Base-by-base conservation (phyloP, 257 asterid genomes). In the Coffea canephora region DNA sequence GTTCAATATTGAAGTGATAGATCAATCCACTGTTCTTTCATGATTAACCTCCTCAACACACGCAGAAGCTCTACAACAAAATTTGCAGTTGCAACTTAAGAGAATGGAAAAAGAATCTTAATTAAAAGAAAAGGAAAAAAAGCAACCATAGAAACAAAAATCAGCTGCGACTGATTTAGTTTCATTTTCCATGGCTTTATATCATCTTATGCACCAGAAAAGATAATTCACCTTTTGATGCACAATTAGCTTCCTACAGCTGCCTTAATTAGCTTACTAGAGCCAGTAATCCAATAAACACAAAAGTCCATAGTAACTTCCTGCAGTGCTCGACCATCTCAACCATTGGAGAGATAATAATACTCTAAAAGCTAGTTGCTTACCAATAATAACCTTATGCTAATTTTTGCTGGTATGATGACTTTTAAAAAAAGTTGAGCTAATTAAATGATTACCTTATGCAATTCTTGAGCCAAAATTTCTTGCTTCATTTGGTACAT, bases 1-100 rank as follows among this genome's bases (percentile, higher is more conserved):
- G 97, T 92, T 86, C 85, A 89, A 84, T 85, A 89, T 82, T 91
- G 97, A 79, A 95, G 96, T 75, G 89, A 87, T 79, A 90, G 87
- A 83, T 95, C 96, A 64, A 91, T 89, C 92, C 90, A 90, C 79
- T 90, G 93, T 79, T 93, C 98, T 88, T 95, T 95, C 95, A 94
- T 88, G 79, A 89, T 91, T 88, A 95, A 85, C 90, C 99, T 91
- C 94, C 96, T 91, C 85, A 91, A 80, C 80, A 93, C 91, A 80
- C 98, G 98, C 84, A 95, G 71, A 84, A 95, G 86, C 84, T 95
- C 99, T 95, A 97, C 46, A 80, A 48, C 49, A 70, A 54, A 78
- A 77, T 48, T 68, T 72, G 74, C 81, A 69, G 43, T 39, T 10
- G 78, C 77, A 73, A 14, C 61, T 77, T 67, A 85, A 81, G 41